phyloP scores from a whole-genome alignment of 2,329 filamentous ascomycete genomes.

The Cladosporium sp. region DNA sequence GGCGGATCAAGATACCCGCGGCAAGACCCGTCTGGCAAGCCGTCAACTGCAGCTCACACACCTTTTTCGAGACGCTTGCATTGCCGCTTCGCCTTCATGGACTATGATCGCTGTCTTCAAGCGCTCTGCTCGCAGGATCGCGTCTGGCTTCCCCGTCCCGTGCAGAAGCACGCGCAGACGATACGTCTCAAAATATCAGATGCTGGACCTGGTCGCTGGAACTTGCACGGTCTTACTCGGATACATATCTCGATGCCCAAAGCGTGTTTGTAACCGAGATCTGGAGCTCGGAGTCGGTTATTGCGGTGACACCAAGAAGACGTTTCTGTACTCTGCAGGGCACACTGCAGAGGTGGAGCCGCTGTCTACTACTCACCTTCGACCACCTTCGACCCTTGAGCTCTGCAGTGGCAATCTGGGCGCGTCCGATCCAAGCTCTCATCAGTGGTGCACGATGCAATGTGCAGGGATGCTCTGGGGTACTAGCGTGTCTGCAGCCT shows the following conservation, averaged over 20 bases:
- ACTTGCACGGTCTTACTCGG: conserved; percentile 8
- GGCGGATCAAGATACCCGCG: background rate
- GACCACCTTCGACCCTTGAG: background rate
- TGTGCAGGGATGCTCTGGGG: background rate
- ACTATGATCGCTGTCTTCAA: conserved; percentile 7
- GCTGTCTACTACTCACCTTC: background rate
- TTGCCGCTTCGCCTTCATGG: background rate
- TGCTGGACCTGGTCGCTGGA: conserved; percentile 13
- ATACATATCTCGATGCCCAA: conserved; percentile 1
- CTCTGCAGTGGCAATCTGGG: background rate
- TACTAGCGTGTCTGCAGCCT: background rate
- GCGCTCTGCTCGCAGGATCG: conserved; percentile 1
- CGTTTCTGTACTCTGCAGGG: background rate
- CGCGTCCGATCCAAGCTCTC: background rate
- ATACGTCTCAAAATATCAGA: background rate
- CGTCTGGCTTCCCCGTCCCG: background rate
- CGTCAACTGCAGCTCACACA: background rate
- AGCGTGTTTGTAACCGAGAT: background rate
- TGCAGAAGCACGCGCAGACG: conserved; percentile 8
- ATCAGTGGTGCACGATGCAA: background rate
- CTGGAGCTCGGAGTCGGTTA: background rate
- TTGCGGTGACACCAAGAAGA: background rate
- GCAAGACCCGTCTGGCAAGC: conserved; percentile 1
- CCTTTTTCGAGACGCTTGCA: conserved; percentile 4
- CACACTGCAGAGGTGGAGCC: conserved; percentile 4